Conservation (phyloP, 495 filamentous ascomycete species). For the Penicillium verhagenii region DNA sequence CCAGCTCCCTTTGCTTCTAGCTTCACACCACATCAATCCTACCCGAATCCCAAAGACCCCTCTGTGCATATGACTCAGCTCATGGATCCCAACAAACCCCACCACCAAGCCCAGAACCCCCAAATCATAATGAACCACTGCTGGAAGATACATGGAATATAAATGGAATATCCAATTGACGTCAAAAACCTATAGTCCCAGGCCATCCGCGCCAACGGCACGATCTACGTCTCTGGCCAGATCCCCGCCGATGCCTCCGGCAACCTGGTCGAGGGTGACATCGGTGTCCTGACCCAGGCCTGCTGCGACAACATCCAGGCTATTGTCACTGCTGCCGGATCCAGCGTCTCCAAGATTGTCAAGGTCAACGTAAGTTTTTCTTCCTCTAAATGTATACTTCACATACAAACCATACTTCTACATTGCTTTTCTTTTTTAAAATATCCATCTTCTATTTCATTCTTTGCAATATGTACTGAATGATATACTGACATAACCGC, state of each 20-base stretch:
- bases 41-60: neutral
- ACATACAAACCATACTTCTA: no score
- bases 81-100: neutral
- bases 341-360: conserved; percentile 69
- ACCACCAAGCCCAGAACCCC: neutral
- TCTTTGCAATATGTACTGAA: no score
- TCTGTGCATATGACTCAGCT: neutral
- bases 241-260: conserved; percentile 78
- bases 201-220: conserved; percentile 76
- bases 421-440: no score
- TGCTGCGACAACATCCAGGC: conserved; percentile 78
- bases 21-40: neutral
- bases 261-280: conserved; percentile 71
- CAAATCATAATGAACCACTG: neutral
- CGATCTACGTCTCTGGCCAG: conserved; percentile 92
- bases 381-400: neutral
- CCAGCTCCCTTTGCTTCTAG: neutral
- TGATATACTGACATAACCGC: conserved; percentile 8
- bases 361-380: conserved; percentile 58
- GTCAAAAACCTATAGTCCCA: conserved; percentile 67
- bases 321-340: conserved; percentile 75
- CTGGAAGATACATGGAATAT: no score
- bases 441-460: no score
- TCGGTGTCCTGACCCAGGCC: conserved; percentile 70
- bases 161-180: conserved; percentile 7